Percentiles rank a stretch among this genome's conserved stretches.
Evolutionary conservation across 2,329 filamentous ascomycete genomes (phyloP).

Genomic region (Penicillium psychrosexuale): DNA sequence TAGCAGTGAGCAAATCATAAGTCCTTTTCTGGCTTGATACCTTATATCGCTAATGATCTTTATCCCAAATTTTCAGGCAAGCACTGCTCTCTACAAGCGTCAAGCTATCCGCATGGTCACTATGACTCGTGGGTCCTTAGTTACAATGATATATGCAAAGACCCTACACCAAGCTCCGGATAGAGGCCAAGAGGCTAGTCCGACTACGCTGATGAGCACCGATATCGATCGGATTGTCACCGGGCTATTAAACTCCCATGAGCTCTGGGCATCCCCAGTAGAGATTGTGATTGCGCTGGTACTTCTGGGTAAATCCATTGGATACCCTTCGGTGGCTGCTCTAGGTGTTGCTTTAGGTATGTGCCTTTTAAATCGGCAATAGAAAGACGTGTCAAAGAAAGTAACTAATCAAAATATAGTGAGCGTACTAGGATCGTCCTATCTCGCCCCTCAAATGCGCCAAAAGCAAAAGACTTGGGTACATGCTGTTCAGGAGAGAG

Average conservation of each 20-base stretch:
- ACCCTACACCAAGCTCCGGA: not conserved
- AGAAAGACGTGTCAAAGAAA: too few species aligned
- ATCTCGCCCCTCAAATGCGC: too few species aligned
- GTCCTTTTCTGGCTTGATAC: not conserved
- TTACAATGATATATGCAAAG: not conserved
- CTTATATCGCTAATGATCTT: not conserved
- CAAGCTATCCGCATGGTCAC: not conserved
- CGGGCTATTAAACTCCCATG: not conserved
- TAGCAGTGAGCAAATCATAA: not conserved
- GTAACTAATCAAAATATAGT: too few species aligned
- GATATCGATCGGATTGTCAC: not conserved
- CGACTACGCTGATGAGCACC: not conserved
- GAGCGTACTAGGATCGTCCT: too few species aligned
- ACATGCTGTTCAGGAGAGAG: too few species aligned
- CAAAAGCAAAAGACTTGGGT: too few species aligned
- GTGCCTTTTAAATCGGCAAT: too few species aligned
- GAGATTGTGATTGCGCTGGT: not conserved
- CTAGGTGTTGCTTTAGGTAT: too few species aligned
- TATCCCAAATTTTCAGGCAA: not conserved
- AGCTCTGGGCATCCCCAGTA: not conserved
- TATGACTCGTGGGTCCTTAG: not conserved
- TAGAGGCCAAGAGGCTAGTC: not conserved
- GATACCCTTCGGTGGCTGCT: too few species aligned
- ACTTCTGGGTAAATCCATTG: too few species aligned
- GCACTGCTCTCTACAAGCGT: not conserved